Evolutionary conservation across 78 protist species (phyloP), one percentile per base, ranked within the genome.

Genomic region (Planoprotostelium fungivorum): DNA sequence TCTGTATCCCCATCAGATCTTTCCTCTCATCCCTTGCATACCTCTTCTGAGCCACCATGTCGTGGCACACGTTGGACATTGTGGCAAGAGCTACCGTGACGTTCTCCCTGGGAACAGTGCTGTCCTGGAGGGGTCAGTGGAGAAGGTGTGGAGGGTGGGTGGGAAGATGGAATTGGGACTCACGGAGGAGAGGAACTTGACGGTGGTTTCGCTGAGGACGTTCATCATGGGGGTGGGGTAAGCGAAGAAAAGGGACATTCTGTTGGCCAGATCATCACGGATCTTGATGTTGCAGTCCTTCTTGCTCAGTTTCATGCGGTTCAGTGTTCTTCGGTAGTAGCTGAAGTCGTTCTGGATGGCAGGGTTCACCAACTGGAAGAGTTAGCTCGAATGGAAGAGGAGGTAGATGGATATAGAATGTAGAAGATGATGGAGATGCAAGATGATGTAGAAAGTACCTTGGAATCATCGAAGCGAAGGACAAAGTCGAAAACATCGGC

Each of bases 201-300:
- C 92, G 1, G 96, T 94, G 37, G 96, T 94, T 38, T 94, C 94
- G 73, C 39, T 34, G 9, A 96, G 88, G 35, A 84, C 90, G 28
- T 91, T 92, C 93, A 96, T 93, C 96, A 96, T 96, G 88, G 97
- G 97, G 29, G 97, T 93, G 87, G 97, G 97, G 63, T 90, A 90
- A 36, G 97, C 97, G 84, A 93, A 96, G 92, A 95, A 95, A 39
- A 96, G 88, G 35, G 96, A 93, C 97, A 96, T 96, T 63, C 94
- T 86, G 88, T 94, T 93, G 63, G 96, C 95, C 63, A 91, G 92
- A 88, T 96, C 97, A 63, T 96, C 96, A 34, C 95, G 89, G 87
- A 96, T 93, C 88, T 88, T 94, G 38, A 95, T 93, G 88, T 95
- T 95, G 35, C 90, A 83, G 84, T 89, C 92, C 36, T 87, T 63